A percentile compares a stretch with the other conserved stretches of the same genome.
Evolutionary conservation across 2,329 filamentous ascomycete species (phyloP).

Genomic region (Alternaria arborescens): DNA sequence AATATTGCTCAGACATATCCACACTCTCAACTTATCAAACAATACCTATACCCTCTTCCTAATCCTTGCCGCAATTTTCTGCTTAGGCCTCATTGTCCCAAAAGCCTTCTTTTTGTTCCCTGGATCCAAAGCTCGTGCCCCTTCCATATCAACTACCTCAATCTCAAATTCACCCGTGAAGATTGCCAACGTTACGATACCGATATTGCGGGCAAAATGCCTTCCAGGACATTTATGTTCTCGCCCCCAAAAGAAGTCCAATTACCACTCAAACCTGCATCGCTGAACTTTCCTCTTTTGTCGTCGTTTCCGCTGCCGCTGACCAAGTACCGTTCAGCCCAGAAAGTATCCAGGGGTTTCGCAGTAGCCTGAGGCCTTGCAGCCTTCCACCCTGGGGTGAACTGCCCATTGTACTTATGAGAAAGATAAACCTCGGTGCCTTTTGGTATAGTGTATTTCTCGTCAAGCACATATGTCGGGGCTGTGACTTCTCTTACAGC

Average conservation of each 20-base stretch:
- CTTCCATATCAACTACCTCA: constrained; percentile 7
- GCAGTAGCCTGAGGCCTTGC: constrained; percentile 4
- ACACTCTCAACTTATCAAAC: neutral
- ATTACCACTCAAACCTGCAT: constrained; percentile 21
- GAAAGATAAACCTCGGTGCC: constrained; percentile 22
- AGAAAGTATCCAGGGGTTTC: constrained; percentile 19
- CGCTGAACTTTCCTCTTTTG: constrained; percentile 19
- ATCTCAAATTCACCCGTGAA: constrained; percentile 17
- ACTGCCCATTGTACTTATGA: constrained; percentile 17
- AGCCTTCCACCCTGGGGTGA: constrained; percentile 8
- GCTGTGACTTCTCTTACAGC: constrained; percentile 14
- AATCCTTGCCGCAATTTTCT: constrained; percentile 13
- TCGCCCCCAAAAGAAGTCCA: constrained; percentile 28
- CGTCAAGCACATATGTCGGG: constrained; percentile 17
- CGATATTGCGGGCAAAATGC: constrained; percentile 28
- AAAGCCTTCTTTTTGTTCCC: constrained; percentile 6
- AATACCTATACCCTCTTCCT: neutral
- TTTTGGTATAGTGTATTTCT: constrained; percentile 19
- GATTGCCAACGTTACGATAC: constrained; percentile 15
- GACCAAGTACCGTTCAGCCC: constrained; percentile 25
- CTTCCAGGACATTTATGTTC: constrained; percentile 30
- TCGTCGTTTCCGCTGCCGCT: neutral
- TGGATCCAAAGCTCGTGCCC: neutral
- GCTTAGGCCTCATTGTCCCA: constrained; percentile 14
- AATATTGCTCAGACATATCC: neutral